A percentile compares a stretch with the other conserved stretches of the same genome.
Conservation (phyloP, 177 flowering plant species). For the Vitis hybrid region DNA sequence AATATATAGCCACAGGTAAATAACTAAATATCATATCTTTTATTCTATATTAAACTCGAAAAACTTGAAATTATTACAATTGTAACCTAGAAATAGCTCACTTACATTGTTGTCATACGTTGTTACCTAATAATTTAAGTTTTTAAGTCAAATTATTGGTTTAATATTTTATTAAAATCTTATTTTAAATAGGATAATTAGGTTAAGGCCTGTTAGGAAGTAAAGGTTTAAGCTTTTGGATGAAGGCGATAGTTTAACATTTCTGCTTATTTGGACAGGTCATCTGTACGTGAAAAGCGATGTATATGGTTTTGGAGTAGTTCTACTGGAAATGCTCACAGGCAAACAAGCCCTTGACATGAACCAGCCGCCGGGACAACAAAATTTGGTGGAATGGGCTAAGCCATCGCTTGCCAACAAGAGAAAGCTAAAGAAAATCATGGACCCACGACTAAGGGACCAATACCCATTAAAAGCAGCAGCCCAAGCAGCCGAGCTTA, state of each 20-base stretch:
- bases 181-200: too few relatives aligned
- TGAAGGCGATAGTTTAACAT: too few relatives aligned
- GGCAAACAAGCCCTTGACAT: constrained; percentile 30
- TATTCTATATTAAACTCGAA: too few relatives aligned
- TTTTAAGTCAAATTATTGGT: neutral
- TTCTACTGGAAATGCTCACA: constrained; percentile 39
- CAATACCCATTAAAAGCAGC: constrained; percentile 28
- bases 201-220: too few relatives aligned
- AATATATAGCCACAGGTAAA: constrained; percentile 47
- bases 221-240: too few relatives aligned
- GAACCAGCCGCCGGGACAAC: constrained; percentile 14
- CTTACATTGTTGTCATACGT: too few relatives aligned
- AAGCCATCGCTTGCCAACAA: constrained; percentile 25
- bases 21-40: neutral
- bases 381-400: constrained; percentile 27
- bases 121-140: too few relatives aligned
- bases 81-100: too few relatives aligned
- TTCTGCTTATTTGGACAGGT: constrained; percentile 17
- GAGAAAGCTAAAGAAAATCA: constrained; percentile 28
- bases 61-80: too few relatives aligned
- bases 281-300: constrained; percentile 44
- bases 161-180: too few relatives aligned
- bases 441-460: constrained; percentile 29
- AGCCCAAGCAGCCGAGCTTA: constrained; percentile 21
- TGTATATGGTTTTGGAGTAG: constrained; percentile 45